Base-by-base conservation (phyloP, 495 filamentous ascomycete species). In the Thozetella sp. region DNA sequence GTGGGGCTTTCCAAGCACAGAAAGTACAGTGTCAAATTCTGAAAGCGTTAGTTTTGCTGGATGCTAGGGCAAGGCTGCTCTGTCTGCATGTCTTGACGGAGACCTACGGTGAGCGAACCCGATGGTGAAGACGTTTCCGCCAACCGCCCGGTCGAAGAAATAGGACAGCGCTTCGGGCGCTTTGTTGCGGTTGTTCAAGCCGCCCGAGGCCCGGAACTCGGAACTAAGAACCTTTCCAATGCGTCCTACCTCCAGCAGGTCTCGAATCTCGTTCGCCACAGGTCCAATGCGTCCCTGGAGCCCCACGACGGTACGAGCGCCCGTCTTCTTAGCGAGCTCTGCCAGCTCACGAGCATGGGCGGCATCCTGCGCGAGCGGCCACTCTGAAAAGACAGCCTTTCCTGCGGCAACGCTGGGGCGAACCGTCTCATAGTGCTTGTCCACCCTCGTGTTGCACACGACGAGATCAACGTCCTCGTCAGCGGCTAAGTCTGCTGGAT, bases 321-420 rank as follows among this genome's bases (percentile, higher is more conserved):
- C 71, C 1, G 65, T 66, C 53, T 69, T 51, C 22, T 67, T 63
- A 1, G 74, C 79, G 2, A 77, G 56, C 1, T 59, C 48, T 0
- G 75, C 73, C 58, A 89, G 56, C 43, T 82, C 77, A 51, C 74
- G 56, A 0, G 76, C 77, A 12, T 73, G 65, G 22, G 58, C 43
- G 23, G 65, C 59, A 51, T 75, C 63, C 25, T 75, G 60, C 0
- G 73, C 76, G 0, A 84, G 68, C 13, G 81, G 81, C 87, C 87
- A 89, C 65, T 90, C 87, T 23, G 83, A 74, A 55, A 72, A 88
- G 13, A 83, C 80, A 27, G 75, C 68, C 63, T 88, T 88, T n/a
- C 83, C 83, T 0, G 83, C 83, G 19, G 67, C 56, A 10, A 90
- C 50, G 15, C 74, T 76, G 1, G 83, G 81, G 17, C 53, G 45